Evolutionary conservation across 495 filamentous ascomycete species (phyloP).

Genomic region (Penicillium mononematosum): DNA sequence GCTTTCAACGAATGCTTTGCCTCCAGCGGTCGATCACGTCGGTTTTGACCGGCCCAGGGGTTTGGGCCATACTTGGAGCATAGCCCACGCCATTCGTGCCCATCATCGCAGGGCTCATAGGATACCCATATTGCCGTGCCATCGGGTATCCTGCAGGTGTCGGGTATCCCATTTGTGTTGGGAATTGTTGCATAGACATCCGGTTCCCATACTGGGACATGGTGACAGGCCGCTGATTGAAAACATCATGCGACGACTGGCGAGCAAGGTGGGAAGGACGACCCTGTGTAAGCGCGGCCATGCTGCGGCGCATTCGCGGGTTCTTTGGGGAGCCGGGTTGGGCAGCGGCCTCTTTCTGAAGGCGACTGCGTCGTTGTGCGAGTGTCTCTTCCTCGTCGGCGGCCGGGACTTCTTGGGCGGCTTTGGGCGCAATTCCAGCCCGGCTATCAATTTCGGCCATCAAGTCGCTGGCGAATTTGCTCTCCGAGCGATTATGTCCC

Average conservation of each 20-base stretch:
- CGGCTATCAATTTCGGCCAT: conserved; percentile 66
- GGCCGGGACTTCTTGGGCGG: conserved; percentile 2
- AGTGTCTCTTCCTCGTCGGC: conserved; percentile 75
- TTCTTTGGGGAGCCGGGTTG: conserved; percentile 33
- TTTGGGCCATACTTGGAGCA: conserved; percentile 33
- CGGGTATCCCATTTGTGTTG: conserved; percentile 24
- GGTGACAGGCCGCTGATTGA: conserved; percentile 12
- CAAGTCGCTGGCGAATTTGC: conserved; percentile 76
- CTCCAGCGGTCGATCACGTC: conserved; percentile 91
- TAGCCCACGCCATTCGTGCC: conserved; percentile 39
- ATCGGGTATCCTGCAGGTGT: conserved; percentile 21
- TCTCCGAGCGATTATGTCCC: conserved; percentile 59
- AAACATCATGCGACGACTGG: conserved; percentile 29
- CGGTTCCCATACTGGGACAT: conserved; percentile 25
- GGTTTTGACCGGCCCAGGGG: conserved; percentile 56
- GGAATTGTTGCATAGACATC: conserved; percentile 37
- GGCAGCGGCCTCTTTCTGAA: conserved; percentile 65
- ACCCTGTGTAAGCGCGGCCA: conserved; percentile 67
- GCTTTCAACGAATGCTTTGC: conserved; percentile 59
- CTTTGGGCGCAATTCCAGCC: conserved; percentile 25
- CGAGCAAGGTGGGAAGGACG: conserved; percentile 47
- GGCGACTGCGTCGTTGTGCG: conserved; percentile 75
- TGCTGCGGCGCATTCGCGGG: conserved; percentile 52
- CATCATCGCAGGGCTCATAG: conserved; percentile 32
- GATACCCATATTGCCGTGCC: conserved; percentile 29